phyloP scores from a whole-genome alignment of 1,139 yeast species.

The Debaryomyces robertsiae region DNA sequence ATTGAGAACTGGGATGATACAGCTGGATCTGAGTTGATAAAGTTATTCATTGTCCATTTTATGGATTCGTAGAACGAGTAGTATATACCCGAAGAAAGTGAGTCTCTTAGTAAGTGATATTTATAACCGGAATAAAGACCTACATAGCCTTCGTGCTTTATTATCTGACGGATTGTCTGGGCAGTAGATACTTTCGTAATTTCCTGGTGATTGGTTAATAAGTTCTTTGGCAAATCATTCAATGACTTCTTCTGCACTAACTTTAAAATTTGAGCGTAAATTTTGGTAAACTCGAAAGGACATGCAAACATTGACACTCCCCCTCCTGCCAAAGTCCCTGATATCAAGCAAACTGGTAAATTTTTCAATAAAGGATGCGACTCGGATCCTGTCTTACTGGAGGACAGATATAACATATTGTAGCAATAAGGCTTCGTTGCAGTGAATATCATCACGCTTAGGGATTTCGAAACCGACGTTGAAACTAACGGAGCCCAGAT shows the following conservation, averaged over 20 bases:
- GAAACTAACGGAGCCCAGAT: constrained; percentile 70
- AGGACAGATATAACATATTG: constrained; percentile 24
- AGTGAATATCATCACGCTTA: constrained; percentile 69
- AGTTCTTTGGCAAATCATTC: constrained; percentile 18
- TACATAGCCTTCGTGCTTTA: constrained; percentile 55
- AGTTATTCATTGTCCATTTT: constrained; percentile 48
- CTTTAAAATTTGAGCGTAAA: constrained; percentile 72
- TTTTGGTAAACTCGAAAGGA: constrained; percentile 84
- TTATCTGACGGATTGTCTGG: constrained; percentile 52
- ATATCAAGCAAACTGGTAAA: constrained; percentile 64
- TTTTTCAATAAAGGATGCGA: constrained; percentile 49
- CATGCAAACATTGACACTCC: constrained; percentile 69
- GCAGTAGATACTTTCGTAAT: constrained; percentile 25
- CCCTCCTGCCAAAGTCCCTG: constrained; percentile 72
- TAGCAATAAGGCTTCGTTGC: constrained; percentile 53
- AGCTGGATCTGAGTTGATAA: constrained; percentile 34
- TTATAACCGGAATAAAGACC: constrained; percentile 76
- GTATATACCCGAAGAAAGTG: constrained; percentile 71
- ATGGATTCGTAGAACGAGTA: constrained; percentile 75
- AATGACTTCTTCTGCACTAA: constrained; percentile 38
- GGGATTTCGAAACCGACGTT: constrained; percentile 64
- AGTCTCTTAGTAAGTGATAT: constrained; percentile 68
- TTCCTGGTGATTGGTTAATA: constrained; percentile 17
- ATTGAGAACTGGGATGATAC: constrained; percentile 39
- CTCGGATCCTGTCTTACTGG: constrained; percentile 12